Conservation (phyloP, 352 stramenopile genomes). For the Globisporangium heterothallicum region DNA sequence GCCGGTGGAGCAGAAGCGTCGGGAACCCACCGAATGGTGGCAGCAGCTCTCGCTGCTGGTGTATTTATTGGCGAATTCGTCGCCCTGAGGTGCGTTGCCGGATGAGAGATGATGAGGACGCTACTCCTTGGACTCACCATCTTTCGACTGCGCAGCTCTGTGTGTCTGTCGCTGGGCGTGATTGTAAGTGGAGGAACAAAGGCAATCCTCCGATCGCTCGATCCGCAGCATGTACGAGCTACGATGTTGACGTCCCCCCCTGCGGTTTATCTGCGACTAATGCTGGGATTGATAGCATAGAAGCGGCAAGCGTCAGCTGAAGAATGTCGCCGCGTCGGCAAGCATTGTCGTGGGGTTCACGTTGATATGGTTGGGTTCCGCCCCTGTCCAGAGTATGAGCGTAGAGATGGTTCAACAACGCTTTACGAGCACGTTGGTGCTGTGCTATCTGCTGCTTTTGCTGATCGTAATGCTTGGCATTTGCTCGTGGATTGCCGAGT, state of each 20-base stretch:
- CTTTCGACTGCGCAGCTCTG: constrained; percentile 5
- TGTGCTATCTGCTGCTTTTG: constrained; percentile 9
- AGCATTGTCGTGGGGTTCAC: constrained; percentile 11
- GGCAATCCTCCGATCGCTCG: constrained; percentile 8
- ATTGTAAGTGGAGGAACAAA: constrained; percentile 3
- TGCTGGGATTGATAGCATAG: constrained; percentile 1
- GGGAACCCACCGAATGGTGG: not conserved
- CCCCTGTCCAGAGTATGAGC: not conserved
- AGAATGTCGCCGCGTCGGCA: not conserved
- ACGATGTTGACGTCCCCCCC: too few species aligned
- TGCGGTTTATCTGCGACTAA: too few species aligned
- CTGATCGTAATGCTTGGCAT: constrained; percentile 16
- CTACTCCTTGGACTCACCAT: not conserved
- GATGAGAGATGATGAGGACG: too few species aligned
- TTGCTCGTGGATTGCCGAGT: constrained; percentile 18
- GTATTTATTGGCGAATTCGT: constrained; percentile 11
- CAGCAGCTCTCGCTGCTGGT: not conserved
- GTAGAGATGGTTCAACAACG: constrained; percentile 5
- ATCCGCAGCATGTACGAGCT: not conserved
- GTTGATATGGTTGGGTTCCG: not conserved
- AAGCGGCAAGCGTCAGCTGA: not conserved
- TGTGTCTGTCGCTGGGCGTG: constrained; percentile 17
- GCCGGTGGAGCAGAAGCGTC: not conserved
- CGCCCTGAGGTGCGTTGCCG: constrained; percentile 11
- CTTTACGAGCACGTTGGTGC: constrained; percentile 10